These are phyloP conservation scores for Elsinoe australis DNA, from an alignment of 2,329 filamentous ascomycete genomes.

Conservation along the genomic window DNA sequence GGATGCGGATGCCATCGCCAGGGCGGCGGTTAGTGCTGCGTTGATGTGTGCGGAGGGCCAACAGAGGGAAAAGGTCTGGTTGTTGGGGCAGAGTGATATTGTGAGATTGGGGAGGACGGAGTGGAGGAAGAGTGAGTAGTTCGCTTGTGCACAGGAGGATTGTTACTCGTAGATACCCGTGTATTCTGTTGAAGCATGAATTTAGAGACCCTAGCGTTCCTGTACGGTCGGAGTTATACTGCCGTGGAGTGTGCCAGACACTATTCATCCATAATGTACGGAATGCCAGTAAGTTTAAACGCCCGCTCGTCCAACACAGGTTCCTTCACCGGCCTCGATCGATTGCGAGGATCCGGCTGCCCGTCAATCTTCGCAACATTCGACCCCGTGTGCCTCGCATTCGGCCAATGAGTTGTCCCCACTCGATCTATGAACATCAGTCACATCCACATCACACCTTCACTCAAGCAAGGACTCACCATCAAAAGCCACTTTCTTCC, in stretches of 20 bases:
- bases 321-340: conserved; percentile 33
- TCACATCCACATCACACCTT: background rate
- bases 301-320: conserved; percentile 34
- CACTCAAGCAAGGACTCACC: background rate
- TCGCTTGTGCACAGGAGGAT: too few species aligned
- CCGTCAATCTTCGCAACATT: conserved; percentile 23
- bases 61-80: conserved; percentile 53
- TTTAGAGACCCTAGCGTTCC: background rate
- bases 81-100: conserved; percentile 55
- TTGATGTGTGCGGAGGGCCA: conserved; percentile 45
- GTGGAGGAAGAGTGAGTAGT: conserved; percentile 26
- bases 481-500: conserved; percentile 18
- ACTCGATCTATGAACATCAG: background rate
- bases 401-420: conserved; percentile 4
- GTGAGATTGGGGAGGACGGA: conserved; percentile 57
- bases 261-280: conserved; percentile 22
- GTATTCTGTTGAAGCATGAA: too few species aligned
- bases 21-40: conserved; percentile 56
- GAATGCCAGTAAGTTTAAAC: conserved; percentile 41
- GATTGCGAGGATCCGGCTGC: conserved; percentile 27
- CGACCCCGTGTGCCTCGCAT: background rate
- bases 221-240: background rate
- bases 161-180: too few species aligned
- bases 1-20: conserved; percentile 64
- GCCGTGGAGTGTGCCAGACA: too few species aligned